phyloP scores from a whole-genome alignment of 2,329 filamentous ascomycete species.

The Trichoderma sp. region DNA sequence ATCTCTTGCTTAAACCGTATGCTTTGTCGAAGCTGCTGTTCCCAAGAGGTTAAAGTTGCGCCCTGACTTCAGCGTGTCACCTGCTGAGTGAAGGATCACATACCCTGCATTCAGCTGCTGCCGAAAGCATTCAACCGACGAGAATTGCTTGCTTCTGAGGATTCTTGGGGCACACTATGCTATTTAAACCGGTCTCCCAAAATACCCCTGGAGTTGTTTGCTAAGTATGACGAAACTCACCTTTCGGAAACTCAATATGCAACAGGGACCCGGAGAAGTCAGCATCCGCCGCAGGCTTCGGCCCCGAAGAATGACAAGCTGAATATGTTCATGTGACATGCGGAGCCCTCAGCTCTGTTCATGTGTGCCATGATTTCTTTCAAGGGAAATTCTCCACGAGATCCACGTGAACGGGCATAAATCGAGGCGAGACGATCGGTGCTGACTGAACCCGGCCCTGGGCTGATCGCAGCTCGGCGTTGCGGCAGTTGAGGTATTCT shows the following conservation, averaged over 20 bases:
- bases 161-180: neutral
- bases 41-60: no score
- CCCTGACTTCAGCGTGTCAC: neutral
- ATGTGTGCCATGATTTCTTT: neutral
- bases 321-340: neutral
- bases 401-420: neutral
- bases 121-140: neutral
- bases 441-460: neutral
- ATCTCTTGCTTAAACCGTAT: neutral
- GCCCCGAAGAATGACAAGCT: neutral
- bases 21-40: neutral
- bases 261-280: neutral
- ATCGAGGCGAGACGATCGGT: conserved; percentile 6
- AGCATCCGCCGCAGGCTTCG: neutral
- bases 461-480: neutral
- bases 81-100: neutral
- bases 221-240: neutral
- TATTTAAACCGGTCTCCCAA: neutral
- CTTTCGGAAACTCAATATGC: neutral
- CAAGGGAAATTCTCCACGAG: neutral
- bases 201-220: neutral
- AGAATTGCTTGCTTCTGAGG: neutral
- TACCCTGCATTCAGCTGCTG: neutral
- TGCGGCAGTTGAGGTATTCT: neutral
- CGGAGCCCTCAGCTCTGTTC: neutral